phyloP scores from a whole-genome alignment of 2,329 filamentous ascomycete genomes.

The Fragosphaeria purpurea region DNA sequence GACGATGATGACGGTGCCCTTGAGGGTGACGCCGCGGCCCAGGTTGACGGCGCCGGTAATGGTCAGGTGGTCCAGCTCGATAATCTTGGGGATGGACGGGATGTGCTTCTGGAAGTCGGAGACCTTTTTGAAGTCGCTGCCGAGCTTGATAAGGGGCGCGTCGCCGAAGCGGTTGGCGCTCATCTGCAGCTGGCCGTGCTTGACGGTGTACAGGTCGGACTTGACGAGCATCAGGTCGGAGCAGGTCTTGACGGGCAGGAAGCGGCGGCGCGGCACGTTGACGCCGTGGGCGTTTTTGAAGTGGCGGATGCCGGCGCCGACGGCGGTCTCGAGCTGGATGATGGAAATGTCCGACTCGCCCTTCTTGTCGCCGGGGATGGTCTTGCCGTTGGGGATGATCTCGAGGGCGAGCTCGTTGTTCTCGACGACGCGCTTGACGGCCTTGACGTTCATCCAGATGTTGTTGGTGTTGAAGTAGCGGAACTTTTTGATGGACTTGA shows the following conservation, averaged over 20 bases:
- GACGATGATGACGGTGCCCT: conserved; percentile 98
- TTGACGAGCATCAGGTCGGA: conserved; percentile 99
- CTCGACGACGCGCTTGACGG: conserved; percentile 97
- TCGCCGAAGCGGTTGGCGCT: conserved; percentile 94
- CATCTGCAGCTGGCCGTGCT: conserved; percentile 96
- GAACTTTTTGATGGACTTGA: conserved; percentile 99
- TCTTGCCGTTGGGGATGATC: conserved; percentile 99
- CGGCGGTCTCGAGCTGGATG: conserved; percentile 95
- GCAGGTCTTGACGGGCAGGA: conserved; percentile 99
- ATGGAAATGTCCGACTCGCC: conserved; percentile 97
- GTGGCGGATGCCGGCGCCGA: conserved; percentile 96
- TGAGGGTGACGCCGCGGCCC: conserved; percentile 86
- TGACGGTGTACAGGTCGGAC: conserved; percentile 96
- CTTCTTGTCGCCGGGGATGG: conserved; percentile 98
- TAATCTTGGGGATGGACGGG: conserved; percentile 77
- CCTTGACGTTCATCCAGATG: conserved; percentile 98
- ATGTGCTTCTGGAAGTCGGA: conserved; percentile 91
- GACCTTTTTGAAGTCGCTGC: conserved; percentile 99
- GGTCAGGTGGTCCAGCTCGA: conserved; percentile 88
- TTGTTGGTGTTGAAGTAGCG: conserved; percentile 99
- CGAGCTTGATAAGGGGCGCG: conserved; percentile 96
- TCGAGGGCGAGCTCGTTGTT: conserved; percentile 98
- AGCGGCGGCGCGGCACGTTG: conserved; percentile 93
- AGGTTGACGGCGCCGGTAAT: conserved; percentile 97
- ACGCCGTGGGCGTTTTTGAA: conserved; percentile 98